A percentile compares a stretch with the other conserved stretches of the same genome.
phyloP scores from a whole-genome alignment of 257 asterid genomes.

The Mitragyna speciosa region DNA sequence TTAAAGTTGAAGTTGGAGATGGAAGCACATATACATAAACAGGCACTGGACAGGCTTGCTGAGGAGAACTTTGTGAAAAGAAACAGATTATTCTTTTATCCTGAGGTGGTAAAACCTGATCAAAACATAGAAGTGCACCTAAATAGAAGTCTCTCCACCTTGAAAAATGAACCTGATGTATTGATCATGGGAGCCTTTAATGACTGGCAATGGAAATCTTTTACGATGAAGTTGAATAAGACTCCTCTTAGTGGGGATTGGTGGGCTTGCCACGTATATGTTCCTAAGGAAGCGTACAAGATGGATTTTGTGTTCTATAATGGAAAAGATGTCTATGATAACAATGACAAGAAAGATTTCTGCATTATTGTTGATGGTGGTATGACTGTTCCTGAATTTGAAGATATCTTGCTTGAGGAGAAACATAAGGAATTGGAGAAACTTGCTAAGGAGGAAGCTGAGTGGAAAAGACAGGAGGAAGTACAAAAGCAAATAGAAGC shows the following conservation, averaged over 20 bases:
- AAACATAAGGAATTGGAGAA: slow-evolving; percentile 74
- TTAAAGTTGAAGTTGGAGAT: slow-evolving; percentile 58
- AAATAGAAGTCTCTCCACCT: slow-evolving; percentile 71
- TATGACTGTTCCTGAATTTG: slow-evolving; percentile 71
- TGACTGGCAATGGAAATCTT: slow-evolving; percentile 88
- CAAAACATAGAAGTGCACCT: slow-evolving; percentile 69
- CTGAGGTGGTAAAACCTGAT: slow-evolving; percentile 72
- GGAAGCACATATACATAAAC: slow-evolving; percentile 49
- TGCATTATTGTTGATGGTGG: slow-evolving; percentile 71
- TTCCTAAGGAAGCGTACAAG: slow-evolving; percentile 91
- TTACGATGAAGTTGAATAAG: slow-evolving; percentile 63
- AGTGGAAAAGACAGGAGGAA: slow-evolving; percentile 68
- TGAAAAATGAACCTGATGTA: slow-evolving; percentile 66
- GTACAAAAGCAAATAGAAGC: slow-evolving; percentile 73
- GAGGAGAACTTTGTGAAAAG: slow-evolving; percentile 62
- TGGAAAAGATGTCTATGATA: slow-evolving; percentile 81
- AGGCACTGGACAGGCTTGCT: slow-evolving; percentile 60
- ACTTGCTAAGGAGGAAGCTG: slow-evolving; percentile 65
- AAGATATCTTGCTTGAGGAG: slow-evolving; percentile 89
- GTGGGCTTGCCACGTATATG: slow-evolving; percentile 86
- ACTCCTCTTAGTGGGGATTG: slow-evolving; percentile 74
- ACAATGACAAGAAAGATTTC: slow-evolving; percentile 76
- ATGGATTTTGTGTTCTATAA: slow-evolving; percentile 86
- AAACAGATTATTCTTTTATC: slow-evolving; percentile 68
- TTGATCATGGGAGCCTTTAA: slow-evolving; percentile 89